These are phyloP conservation scores for Lodderomyces theae DNA, from an alignment of 1,139 yeast genomes.

Conservation along the genomic window DNA sequence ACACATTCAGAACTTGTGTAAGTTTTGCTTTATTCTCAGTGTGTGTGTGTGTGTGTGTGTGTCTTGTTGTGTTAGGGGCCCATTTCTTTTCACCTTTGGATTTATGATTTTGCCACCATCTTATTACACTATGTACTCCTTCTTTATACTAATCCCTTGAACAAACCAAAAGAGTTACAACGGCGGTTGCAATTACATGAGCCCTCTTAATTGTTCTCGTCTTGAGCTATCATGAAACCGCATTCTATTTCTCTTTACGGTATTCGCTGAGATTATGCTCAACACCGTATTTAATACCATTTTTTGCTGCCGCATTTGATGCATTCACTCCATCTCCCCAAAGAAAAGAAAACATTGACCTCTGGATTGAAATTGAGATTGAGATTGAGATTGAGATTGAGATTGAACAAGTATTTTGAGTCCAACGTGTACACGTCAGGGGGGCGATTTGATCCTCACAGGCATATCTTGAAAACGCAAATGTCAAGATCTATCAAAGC, in stretches of 20 bases:
- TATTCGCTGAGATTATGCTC: constrained; percentile 53
- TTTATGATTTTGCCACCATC: no score
- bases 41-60: no score
- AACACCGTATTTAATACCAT: constrained; percentile 78
- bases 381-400: no score
- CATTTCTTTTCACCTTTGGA: neutral
- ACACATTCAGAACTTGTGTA: no score
- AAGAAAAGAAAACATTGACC: constrained; percentile 55
- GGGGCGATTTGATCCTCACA: constrained; percentile 90
- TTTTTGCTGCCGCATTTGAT: constrained; percentile 80
- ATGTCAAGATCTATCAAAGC: no score
- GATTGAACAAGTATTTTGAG: constrained; percentile 49
- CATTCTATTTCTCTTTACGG: constrained; percentile 55
- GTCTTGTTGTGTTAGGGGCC: no score
- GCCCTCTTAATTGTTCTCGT: constrained; percentile 53
- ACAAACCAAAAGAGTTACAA: constrained; percentile 95
- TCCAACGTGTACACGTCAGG: constrained; percentile 80
- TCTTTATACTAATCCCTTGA: constrained; percentile 82
- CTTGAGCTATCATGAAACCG: constrained; percentile 79
- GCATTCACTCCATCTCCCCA: constrained; percentile 90
- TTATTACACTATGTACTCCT: constrained; percentile 30
- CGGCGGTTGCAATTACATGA: constrained; percentile 91
- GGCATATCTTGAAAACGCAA: constrained; percentile 77
- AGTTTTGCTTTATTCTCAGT: no score
- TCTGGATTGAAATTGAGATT: constrained; percentile 68